Conservation (phyloP, 345 rosid species). For the Moricandia moricandioides region DNA sequence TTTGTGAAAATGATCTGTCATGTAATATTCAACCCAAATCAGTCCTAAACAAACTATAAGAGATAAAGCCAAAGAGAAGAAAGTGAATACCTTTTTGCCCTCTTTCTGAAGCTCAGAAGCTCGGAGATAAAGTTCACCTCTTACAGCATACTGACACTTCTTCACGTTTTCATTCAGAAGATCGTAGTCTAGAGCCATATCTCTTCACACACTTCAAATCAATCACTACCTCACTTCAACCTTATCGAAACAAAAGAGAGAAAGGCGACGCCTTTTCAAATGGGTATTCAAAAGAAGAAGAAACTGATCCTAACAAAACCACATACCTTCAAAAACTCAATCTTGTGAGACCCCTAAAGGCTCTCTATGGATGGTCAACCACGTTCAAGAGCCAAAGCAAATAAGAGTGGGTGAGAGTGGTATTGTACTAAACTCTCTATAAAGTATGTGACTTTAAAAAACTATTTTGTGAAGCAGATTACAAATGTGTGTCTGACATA, state of each 20-base stretch:
- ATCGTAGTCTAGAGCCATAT: constrained; percentile 84
- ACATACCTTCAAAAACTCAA: constrained; percentile 25
- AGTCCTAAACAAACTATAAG: not conserved
- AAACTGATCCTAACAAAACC: not conserved
- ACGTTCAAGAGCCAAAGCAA: constrained; percentile 21
- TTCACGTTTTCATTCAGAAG: constrained; percentile 82
- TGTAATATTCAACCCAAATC: not conserved
- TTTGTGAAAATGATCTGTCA: constrained; percentile 92
- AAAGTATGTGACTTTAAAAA: not conserved
- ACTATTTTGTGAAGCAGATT: constrained; percentile 25
- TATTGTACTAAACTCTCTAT: not conserved
- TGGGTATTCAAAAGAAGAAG: not conserved
- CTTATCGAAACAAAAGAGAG: not conserved
- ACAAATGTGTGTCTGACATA: constrained; percentile 35
- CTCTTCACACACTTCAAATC: not conserved
- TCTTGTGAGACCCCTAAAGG: not conserved
- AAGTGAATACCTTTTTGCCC: constrained; percentile 77
- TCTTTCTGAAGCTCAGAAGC: constrained; percentile 99
- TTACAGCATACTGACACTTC: constrained; percentile 90
- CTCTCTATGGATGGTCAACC: constrained; percentile 2
- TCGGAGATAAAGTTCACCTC: constrained; percentile 97
- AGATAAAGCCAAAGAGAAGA: not conserved
- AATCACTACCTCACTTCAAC: constrained; percentile 4
- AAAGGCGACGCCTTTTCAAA: constrained; percentile 25
- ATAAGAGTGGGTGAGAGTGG: not conserved